phyloP scores from a whole-genome alignment of 2,329 filamentous ascomycete genomes.

The Trichophyton rubrum region DNA sequence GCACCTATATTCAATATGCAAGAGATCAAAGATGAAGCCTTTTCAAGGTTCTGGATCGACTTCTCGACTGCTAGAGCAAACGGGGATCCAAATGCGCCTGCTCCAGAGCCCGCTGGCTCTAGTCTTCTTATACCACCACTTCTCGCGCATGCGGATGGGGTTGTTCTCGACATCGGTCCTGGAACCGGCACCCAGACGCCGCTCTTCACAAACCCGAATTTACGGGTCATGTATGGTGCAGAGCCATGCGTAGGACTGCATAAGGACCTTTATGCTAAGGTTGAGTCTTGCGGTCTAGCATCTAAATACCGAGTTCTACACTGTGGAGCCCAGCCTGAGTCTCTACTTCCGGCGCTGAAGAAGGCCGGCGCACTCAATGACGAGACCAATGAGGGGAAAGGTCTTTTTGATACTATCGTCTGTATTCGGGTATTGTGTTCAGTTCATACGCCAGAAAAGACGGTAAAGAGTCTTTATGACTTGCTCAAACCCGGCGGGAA shows the following conservation, averaged over 20 bases:
- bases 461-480: slow-evolving; percentile 36
- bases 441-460: slow-evolving; percentile 37
- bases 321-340: slow-evolving; percentile 36
- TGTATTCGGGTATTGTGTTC: slow-evolving; percentile 45
- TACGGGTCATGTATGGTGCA: slow-evolving; percentile 41
- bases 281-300: slow-evolving; percentile 29
- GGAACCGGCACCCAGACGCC: slow-evolving; percentile 41
- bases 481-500: slow-evolving; percentile 44
- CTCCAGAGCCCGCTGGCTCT: slow-evolving; percentile 18
- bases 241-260: slow-evolving; percentile 43
- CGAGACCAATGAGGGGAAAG: slow-evolving; percentile 5
- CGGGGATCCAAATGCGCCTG: slow-evolving; percentile 6
- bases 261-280: slow-evolving; percentile 29
- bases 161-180: slow-evolving; percentile 40
- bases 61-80: slow-evolving; percentile 16
- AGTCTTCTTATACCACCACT: slow-evolving; percentile 31
- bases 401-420: slow-evolving; percentile 44
- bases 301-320: slow-evolving; percentile 40
- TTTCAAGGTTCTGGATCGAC: slow-evolving; percentile 31
- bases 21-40: slow-evolving; percentile 29
- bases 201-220: slow-evolving; percentile 31
- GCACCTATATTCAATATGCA: slow-evolving; percentile 22
- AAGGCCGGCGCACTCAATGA: slow-evolving; percentile 30
- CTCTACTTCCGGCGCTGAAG: slow-evolving; percentile 34
- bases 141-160: slow-evolving; percentile 29